phyloP scores from a whole-genome alignment of 371 early-diverging fungal species.

The Blastocladiella emersonii region DNA sequence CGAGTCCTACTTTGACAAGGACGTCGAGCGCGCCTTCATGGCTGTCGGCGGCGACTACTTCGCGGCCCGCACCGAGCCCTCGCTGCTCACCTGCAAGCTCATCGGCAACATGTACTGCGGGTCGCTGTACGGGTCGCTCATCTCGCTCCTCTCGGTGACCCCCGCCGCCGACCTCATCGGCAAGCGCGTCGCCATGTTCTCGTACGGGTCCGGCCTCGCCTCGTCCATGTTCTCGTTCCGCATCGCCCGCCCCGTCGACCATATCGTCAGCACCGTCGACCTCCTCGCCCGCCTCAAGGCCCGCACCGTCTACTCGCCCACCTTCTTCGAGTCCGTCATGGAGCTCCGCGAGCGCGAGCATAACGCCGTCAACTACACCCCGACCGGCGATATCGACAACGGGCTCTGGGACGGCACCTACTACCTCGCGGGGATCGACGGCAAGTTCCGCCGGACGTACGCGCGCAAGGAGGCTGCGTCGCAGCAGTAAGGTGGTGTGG shows the following conservation, averaged over 20 bases:
- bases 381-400: conserved; percentile 40
- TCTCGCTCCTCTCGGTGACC: conserved; percentile 63
- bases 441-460: conserved; percentile 83
- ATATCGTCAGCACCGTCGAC: conserved; percentile 46
- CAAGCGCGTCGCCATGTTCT: conserved; percentile 83
- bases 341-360: conserved; percentile 74
- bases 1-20: conserved; percentile 68
- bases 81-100: conserved; percentile 68
- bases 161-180: conserved; percentile 46
- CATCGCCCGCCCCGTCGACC: conserved; percentile 45
- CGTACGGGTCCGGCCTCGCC: conserved; percentile 94
- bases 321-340: conserved; percentile 69
- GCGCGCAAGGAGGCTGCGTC: conserved; percentile 30
- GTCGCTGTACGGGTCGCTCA: conserved; percentile 80
- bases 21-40: conserved; percentile 80
- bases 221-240: conserved; percentile 86
- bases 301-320: conserved; percentile 61
- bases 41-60: conserved; percentile 54
- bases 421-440: conserved; percentile 78
- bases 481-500: too few species aligned
- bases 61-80: conserved; percentile 61
- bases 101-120: conserved; percentile 96
- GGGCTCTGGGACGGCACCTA: conserved; percentile 51
- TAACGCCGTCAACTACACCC: conserved; percentile 62
- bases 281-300: conserved; percentile 53